These are phyloP conservation scores for Podaxis sp. DNA, from an alignment of 768 basidiomycete genomes.

Conservation along the genomic window DNA sequence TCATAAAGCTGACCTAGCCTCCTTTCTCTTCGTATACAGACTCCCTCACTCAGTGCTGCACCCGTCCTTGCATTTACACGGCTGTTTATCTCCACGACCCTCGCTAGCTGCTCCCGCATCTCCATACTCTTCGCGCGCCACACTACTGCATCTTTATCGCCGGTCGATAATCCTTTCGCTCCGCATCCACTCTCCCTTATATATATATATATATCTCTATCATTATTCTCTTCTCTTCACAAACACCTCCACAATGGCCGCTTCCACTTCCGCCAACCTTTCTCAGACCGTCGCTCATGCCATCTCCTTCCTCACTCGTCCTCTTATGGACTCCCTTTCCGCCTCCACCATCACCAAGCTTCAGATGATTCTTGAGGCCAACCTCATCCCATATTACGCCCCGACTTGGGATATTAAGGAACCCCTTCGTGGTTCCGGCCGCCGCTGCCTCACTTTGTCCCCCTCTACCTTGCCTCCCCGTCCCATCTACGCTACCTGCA, in stretches of 20 bases:
- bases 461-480: constrained; percentile 67
- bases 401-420: constrained; percentile 62
- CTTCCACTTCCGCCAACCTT: constrained; percentile 43
- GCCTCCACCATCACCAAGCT: constrained; percentile 62
- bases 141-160: constrained; percentile 39
- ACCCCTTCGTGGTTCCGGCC: constrained; percentile 64
- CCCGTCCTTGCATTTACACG: constrained; percentile 1
- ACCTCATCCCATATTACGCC: constrained; percentile 66
- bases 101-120: constrained; percentile 29
- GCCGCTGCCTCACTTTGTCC: constrained; percentile 71
- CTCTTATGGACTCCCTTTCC: constrained; percentile 54
- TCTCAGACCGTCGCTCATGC: constrained; percentile 69
- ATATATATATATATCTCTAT: constrained; percentile 12
- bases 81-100: constrained; percentile 19
- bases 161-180: constrained; percentile 50
- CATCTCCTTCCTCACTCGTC: constrained; percentile 67
- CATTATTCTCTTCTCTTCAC: constrained; percentile 16
- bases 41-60: constrained; percentile 7
- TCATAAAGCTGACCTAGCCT: constrained; percentile 12
- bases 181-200: constrained; percentile 13
- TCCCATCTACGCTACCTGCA: constrained; percentile 66
- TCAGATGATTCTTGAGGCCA: constrained; percentile 66
- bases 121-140: constrained; percentile 20
- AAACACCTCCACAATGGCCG: constrained; percentile 30
- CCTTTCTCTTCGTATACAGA: constrained; percentile 12